Base-by-base conservation (phyloP, 2,329 filamentous ascomycete species). In the Neurospora sp. region DNA sequence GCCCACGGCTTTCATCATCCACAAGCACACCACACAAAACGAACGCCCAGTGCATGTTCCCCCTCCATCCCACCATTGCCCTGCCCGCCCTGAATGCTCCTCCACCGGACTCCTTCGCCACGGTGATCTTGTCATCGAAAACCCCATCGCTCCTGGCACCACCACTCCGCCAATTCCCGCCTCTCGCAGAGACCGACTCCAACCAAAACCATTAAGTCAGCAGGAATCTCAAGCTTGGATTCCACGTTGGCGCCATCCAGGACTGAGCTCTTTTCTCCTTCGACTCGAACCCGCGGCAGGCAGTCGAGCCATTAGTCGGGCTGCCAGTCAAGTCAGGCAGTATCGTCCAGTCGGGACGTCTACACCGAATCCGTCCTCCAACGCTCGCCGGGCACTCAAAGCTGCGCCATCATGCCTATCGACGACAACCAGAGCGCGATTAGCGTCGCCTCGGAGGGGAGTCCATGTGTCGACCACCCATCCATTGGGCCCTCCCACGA, bases 401-500 rank as follows among this genome's bases (percentile, higher is more conserved):
- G 28, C 52, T 8, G 17, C 43, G 70, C 37, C 65, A 68, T 67
- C 36, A 75, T 75, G 74, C n/a, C 71, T 36, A 71, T 71, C 17
- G 71, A 70, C 46, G 70, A 40, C 37, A 71, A 19, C 66, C 38
- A 70, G 40, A 67, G n/a, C 17, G 66, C 69, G 37, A 68, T 65
- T 19, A 57, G 68, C 41, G 46, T 69, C 15, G 52, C 38, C 11
- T 66, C 72, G 41, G 74, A 71, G 4, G 73, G 69, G 40, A 72
- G 72, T 40, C 71, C 73, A 6, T 69, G 66, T 57, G 62, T 67
- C 66, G 72, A 73, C 12, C 67, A 67, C 39, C 68, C 71, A 28
- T 70, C 74, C 1, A 41, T 68, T 15, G 43, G 66, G 12, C 66
- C 69, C 68, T 46, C 70, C 40, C 71, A 73, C 5, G 74, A 75